Evolutionary conservation across 176 grass and related monocot genomes (phyloP), one percentile per base, ranked within the genome.

Genomic region (Guadua angustifolia): DNA sequence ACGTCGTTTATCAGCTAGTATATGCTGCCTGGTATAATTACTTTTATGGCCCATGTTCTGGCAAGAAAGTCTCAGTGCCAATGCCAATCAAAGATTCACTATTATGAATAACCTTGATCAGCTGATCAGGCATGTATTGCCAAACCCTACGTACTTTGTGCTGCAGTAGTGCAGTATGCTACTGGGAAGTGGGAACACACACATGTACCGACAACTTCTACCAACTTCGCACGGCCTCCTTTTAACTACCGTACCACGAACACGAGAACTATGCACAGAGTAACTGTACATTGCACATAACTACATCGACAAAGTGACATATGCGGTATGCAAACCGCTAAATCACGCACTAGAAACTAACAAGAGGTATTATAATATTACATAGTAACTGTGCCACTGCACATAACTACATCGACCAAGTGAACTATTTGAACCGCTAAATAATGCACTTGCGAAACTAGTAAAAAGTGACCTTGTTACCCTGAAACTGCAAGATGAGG

Each of bases 141-240:
- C 57, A 78, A 53, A 42, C 47, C 61, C n/a, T 61, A 51, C 49
- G 16, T 43, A 71, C 7, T 32, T 64, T 71, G 21, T 22, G 66
- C 21, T 86, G 42, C 29, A 50, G 11, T 42, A 36, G 35, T 36
- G 35, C 35, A 3, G 35, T 4, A 36, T 13, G 13, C 25, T 61
- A 39, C 74, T 29, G 72, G 61, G 66, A 86, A n/a, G n/a, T n/a
- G n/a, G 33, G 66, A 86, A 25, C 33, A 86, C 45, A 39, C 66
- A 36, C 69, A 61, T 35, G 67, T 72, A 72, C 17, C 10, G 40
- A 61, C 25, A 79, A 50, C 6, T 40, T 5, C 66, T 79, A 63
- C 43, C 33, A 80, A 74, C 17, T 45, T 75, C 58, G 29, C 75
- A 73, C 21, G 14, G 8, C 46, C n/a, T 66, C 59, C 47, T 49